Conservation (phyloP, 2,329 filamentous ascomycete species). For the Fusarium tuaranense region DNA sequence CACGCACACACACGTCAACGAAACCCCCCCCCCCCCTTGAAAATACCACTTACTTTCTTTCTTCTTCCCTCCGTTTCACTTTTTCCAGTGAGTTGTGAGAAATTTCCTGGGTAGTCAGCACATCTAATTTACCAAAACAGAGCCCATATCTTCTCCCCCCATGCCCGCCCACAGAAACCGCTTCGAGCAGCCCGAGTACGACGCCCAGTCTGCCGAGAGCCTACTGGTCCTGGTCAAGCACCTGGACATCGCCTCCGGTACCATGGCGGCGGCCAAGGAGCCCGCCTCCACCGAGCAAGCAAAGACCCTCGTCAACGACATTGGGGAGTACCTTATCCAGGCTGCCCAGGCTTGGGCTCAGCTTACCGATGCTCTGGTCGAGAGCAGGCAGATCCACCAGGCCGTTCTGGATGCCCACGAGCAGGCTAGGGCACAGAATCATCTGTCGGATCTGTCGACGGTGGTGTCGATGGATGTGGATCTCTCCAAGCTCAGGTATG, state of each 20-base stretch:
- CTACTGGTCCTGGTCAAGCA: conserved; percentile 25
- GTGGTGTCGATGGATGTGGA: conserved; percentile 48
- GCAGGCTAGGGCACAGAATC: conserved; percentile 40
- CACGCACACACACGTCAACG: neutral
- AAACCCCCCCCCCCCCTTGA: neutral
- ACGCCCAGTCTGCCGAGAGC: conserved; percentile 24
- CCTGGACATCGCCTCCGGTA: conserved; percentile 18
- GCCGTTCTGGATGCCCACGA: conserved; percentile 45
- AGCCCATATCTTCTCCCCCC: neutral
- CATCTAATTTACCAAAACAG: neutral
- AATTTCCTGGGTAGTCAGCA: neutral
- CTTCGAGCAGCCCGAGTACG: conserved; percentile 13
- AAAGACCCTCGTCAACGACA: conserved; percentile 46
- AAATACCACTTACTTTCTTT: neutral
- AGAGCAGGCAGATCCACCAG: conserved; percentile 48
- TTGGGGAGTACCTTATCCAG: conserved; percentile 51
- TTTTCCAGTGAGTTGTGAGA: neutral
- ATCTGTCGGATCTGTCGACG: conserved; percentile 45
- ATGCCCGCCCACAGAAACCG: conserved; percentile 23
- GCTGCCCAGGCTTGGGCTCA: conserved; percentile 49
- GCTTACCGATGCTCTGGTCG: conserved; percentile 47
- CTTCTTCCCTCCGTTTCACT: neutral
- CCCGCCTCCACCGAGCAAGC: conserved; percentile 10
- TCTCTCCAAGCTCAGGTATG: conserved; percentile 32
- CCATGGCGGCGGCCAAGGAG: conserved; percentile 32